Base-by-base conservation (phyloP, 164 flowering plant genomes). In the Piper betle region DNA sequence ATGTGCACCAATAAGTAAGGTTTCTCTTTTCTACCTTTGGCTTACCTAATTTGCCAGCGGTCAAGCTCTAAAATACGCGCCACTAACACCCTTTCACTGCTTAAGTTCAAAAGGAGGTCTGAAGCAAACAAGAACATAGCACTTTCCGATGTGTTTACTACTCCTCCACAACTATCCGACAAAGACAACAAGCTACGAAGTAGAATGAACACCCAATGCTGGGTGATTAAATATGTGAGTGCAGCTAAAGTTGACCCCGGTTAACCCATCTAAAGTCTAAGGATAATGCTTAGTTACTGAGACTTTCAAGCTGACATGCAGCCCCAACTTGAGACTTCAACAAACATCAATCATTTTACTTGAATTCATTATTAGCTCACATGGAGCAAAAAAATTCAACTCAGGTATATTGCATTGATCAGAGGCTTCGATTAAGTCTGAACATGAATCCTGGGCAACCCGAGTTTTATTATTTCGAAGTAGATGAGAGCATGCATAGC, bases 181-280 rank as follows among this genome's bases (percentile, higher is more conserved):
- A 25, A 39, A 55, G 38, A 55, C 57, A 54, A 37, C 33, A 55
- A 10, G 3, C 58, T 39, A 7, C 12, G 50, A 3, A 43, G 1
- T 43, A 43, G 50, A 43, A 43, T 43, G 8, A 55, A 20, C 39
- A 20, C 38, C 39, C 58, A 55, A 55, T 55, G 7, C 50, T 33
- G 1, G 13, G 58, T 55, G 38, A 37, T 8, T 55, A 39, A 39
- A 33, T 17, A 9, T 56, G 62, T 62, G 67, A 52, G 37, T 52
- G 79, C 79, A 70, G 76, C 74, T 62, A 65, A 64, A 54, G 68
- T 76, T 76, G 79, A 72, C 79, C 56, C 41, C 3, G 4, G 39
- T 7, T 39, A 55, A 2, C 50, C 42, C 61, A 53, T 66, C 38
- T 60, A 42, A 60, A 6, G 64, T 37, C 72, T 73, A n/a, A 63